Evolutionary conservation across 2,329 filamentous ascomycete genomes (phyloP).

Genomic region (Xylaria polymorpha): DNA sequence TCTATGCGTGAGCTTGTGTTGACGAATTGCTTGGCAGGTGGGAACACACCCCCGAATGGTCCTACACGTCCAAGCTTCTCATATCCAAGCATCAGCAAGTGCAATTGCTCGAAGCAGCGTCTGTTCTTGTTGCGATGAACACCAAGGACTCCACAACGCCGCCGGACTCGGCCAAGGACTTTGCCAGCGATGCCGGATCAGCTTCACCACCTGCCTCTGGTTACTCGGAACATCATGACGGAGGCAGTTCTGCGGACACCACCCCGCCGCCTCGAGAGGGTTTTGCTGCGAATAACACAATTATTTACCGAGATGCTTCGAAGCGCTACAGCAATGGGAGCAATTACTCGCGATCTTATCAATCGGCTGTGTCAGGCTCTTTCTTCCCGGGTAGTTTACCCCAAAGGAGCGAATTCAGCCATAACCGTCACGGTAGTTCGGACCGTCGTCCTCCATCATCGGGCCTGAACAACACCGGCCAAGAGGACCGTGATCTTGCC

Average conservation of each 20-base stretch:
- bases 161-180: slow-evolving; percentile 73
- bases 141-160: slow-evolving; percentile 64
- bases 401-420: slow-evolving; percentile 60
- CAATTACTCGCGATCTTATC: slow-evolving; percentile 81
- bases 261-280: slow-evolving; percentile 88
- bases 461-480: slow-evolving; percentile 77
- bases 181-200: slow-evolving; percentile 83
- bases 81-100: slow-evolving; percentile 99
- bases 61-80: slow-evolving; percentile 93
- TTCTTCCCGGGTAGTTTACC: slow-evolving; percentile 65
- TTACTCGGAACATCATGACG: slow-evolving; percentile 81
- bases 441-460: slow-evolving; percentile 83
- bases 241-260: slow-evolving; percentile 87
- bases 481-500: slow-evolving; percentile 88
- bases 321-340: slow-evolving; percentile 70
- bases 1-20: slow-evolving; percentile 50
- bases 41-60: slow-evolving; percentile 99
- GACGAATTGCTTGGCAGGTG: slow-evolving; percentile 74
- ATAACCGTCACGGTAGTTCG: slow-evolving; percentile 79
- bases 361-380: slow-evolving; percentile 72
- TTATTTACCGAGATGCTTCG: slow-evolving; percentile 59
- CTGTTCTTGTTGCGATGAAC: slow-evolving; percentile 95
- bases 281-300: slow-evolving; percentile 63
- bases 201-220: slow-evolving; percentile 83
- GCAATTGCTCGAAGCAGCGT: slow-evolving; percentile 94